Base-by-base conservation (phyloP, 805 yeast species). In the Yamadazyma phyllophila region DNA sequence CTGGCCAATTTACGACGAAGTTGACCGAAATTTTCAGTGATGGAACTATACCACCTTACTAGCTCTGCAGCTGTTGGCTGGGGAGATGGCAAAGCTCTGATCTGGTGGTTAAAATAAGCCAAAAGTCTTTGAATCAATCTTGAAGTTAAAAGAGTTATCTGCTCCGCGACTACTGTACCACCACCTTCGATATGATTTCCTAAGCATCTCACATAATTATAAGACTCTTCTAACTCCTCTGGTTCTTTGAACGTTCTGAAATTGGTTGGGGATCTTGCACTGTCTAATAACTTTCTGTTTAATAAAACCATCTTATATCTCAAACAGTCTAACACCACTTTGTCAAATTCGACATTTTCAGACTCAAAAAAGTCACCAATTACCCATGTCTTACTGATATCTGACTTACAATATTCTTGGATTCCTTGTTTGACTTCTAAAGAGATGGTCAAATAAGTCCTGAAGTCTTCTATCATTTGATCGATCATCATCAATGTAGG, bases 401-500 rank as follows among this genome's bases (percentile, higher is more conserved):
- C 76, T 0, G 86, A 80, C 30, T 66, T 76, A 52, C 80, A 74
- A 54, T 81, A 84, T 39, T 78, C 83, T 24, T 74, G 65, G 39
- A 85, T 77, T 0, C 88, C 81, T 46, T 78, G 80, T 59, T 89
- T 83, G 41, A 90, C 79, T 52, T 81, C 85, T 13, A 88, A 73
- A 0, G 96, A 91, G 29, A 90, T 69, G 39, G 79, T 76, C 46
- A 92, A 78, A 60, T 88, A 89, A 2, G 83, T 76, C 53, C 83
- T 83, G 60, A 92, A 85, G 61, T 89, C 96, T 38, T 81, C 90
- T 49, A 92, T 78, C 77, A 89, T 85, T 65, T 92, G 97, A 63
- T 94, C 99, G 54, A 94, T 88, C 83, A 89, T 88, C 90, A 89
- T 86, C 82, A 91, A 80, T 0, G 97, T 90, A 1, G 97, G 96